These are phyloP conservation scores for Sicyos edulis DNA, from an alignment of 306 rosid genomes.

Conservation along the genomic window DNA sequence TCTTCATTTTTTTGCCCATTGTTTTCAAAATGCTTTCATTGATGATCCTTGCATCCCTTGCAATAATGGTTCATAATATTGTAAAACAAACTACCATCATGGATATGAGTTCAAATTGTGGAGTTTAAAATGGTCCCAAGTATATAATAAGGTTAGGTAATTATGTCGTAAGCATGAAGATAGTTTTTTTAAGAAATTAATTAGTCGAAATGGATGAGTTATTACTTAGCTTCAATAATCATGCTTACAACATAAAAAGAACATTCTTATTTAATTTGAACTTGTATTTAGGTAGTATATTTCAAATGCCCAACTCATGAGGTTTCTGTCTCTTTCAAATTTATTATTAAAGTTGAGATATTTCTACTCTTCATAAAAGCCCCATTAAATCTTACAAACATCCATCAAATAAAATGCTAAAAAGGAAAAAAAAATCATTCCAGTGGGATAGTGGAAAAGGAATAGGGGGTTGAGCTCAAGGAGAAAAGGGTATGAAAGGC, in stretches of 20 bases:
- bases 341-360: background rate
- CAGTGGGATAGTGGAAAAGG: background rate
- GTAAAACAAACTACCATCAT: conserved; percentile 43
- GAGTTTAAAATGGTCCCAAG: conserved; percentile 11
- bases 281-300: no score
- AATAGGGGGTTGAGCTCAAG: conserved; percentile 1
- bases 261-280: no score
- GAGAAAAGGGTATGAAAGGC: background rate
- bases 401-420: background rate
- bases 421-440: background rate
- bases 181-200: background rate
- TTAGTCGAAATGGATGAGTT: background rate
- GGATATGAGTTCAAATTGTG: conserved; percentile 24
- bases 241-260: background rate
- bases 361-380: background rate
- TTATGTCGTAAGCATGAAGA: background rate
- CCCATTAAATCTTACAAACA: background rate
- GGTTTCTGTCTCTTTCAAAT: background rate
- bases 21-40: conserved; percentile 25
- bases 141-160: background rate
- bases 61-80: conserved; percentile 40
- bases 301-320: no score
- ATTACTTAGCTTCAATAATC: background rate
- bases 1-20: background rate
- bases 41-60: conserved; percentile 26